Evolutionary conservation across 148 eudicot species (phyloP).

Genomic region (Rhododendron ferrugineum): DNA sequence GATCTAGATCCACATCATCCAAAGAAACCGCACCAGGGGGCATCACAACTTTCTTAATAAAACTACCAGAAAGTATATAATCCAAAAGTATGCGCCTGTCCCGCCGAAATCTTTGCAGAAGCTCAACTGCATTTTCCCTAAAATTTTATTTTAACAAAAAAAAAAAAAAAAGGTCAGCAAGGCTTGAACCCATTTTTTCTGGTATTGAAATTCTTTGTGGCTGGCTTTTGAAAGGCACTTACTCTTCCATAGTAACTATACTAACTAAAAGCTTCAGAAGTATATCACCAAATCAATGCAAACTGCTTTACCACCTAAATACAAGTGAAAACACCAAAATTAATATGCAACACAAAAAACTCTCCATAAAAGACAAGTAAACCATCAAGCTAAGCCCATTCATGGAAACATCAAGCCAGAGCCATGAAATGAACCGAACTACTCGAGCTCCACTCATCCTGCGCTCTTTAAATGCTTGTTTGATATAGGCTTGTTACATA

Average conservation of each 20-base stretch:
- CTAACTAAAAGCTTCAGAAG: background rate
- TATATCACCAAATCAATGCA: background rate
- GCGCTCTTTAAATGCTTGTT: background rate
- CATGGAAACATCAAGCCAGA: background rate
- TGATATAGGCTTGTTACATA: background rate
- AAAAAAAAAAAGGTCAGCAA: background rate
- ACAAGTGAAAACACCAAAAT: background rate
- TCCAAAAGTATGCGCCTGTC: conserved; percentile 82
- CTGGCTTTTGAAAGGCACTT: background rate
- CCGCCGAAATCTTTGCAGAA: conserved; percentile 77
- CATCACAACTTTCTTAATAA: conserved; percentile 88
- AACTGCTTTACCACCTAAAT: conserved; percentile 2
- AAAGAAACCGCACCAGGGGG: conserved; percentile 99
- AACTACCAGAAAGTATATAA: conserved; percentile 85
- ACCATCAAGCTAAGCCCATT: background rate
- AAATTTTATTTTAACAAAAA: conserved; percentile 7
- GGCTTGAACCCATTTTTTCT: background rate
- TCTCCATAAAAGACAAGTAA: background rate
- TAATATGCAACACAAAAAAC: background rate
- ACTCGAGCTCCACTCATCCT: background rate
- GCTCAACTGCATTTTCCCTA: conserved; percentile 67
- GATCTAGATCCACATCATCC: conserved; percentile 99
- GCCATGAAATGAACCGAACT: background rate
- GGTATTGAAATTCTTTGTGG: background rate
- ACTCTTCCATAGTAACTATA: conserved; percentile 18